phyloP scores from a whole-genome alignment of 129 eudicot species.

The Artemisia annua region DNA sequence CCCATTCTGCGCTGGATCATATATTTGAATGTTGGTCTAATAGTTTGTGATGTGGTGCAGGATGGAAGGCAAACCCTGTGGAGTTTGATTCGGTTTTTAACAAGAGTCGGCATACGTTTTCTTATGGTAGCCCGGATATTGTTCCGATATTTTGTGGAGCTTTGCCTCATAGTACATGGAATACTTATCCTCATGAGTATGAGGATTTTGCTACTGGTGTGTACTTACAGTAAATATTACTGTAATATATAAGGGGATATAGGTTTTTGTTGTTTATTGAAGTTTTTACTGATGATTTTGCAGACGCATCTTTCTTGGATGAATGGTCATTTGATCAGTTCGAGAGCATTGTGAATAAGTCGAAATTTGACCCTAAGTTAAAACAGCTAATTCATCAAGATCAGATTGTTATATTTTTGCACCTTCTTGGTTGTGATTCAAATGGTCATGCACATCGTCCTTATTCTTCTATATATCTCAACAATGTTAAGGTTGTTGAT shows the following conservation, averaged over 20 bases:
- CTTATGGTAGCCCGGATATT: slow-evolving; percentile 97
- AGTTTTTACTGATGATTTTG: slow-evolving; percentile 31
- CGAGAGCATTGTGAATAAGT: slow-evolving; percentile 76
- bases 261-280: slow-evolving; percentile 11
- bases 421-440: slow-evolving; percentile 98
- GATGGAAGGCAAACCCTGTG: slow-evolving; percentile 99
- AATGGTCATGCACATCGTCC: slow-evolving; percentile 99
- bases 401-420: slow-evolving; percentile 79
- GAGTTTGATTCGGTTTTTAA: slow-evolving; percentile 98
- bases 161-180: slow-evolving; percentile 91
- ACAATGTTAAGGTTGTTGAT: slow-evolving; percentile 96
- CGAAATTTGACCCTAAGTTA: slow-evolving; percentile 63
- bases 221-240: neutral
- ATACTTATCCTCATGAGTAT: slow-evolving; percentile 89
- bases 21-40: slow-evolving; percentile 8
- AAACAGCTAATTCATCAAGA: slow-evolving; percentile 71
- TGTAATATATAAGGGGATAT: neutral
- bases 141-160: slow-evolving; percentile 97
- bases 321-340: slow-evolving; percentile 99
- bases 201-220: slow-evolving; percentile 99
- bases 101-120: slow-evolving; percentile 78
- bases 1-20: slow-evolving; percentile 17
- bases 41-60: slow-evolving; percentile 45
- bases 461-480: slow-evolving; percentile 87
- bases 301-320: slow-evolving; percentile 99